Base-by-base conservation (phyloP, 1,139 yeast genomes). In the Nadsonia starkeyi-henricii region DNA sequence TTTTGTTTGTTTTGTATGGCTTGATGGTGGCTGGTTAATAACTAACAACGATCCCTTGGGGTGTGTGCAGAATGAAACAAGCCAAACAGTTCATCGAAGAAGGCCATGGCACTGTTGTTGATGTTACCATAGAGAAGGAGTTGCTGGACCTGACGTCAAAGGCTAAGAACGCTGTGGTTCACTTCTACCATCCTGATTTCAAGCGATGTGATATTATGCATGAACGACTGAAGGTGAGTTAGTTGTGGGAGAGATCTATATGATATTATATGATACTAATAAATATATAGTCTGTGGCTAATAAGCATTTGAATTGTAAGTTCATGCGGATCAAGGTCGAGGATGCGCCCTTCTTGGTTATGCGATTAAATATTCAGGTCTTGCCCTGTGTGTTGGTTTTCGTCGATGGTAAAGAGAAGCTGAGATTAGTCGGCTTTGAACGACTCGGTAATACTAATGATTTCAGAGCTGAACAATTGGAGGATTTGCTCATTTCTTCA, bases 351-450 rank as follows among this genome's bases (percentile, higher is more conserved):
- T 85, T 85, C 58, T 65, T 85, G 47, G 85, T 79, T 2, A 65
- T 77, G 1, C 79, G 77, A 57, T 69, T 85, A 45, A 67, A 69
- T 1, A 69, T 85, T 46, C 77, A 81, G 57, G 79, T 81, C 5
- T 68, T 85, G 9, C 95, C 95, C 0, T 81, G 80, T 57, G 79
- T 84, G 4, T 65, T 81, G 1, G 70, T 78, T n/a, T 85, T 80
- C 58, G 66, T 65, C 36, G 67, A 72, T 30, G 89, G 89, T 1
- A 64, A 70, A 45, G 89, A 83, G 58, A 59, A 68, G 2, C 70
- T 73, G 28, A 64, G 85, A 52, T 61, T 83, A 8, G 72, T 82
- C 3, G 95, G 95, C 8, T 81, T 85, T 57, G 81, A 79, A 47
- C 73, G 74, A 43, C 65, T 84, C 45, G 77, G 72, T 2, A 62